Evolutionary conservation across 805 yeast genomes (phyloP), one percentile per base, ranked within the genome.

Genomic region (Jamesozyma lodderae): DNA sequence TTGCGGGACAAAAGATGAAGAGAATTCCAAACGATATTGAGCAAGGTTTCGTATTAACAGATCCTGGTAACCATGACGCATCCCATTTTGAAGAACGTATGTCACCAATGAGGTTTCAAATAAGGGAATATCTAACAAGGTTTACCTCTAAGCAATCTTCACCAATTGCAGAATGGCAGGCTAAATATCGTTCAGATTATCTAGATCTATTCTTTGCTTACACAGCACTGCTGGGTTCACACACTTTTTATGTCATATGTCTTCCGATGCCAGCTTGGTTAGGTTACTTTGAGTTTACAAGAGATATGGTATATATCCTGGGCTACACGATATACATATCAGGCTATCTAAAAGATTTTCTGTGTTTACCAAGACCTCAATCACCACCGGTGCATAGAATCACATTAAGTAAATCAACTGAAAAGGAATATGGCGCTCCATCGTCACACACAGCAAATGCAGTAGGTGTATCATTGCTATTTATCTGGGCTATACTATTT

Each of bases 401-500:
- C 48, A 87, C 97, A 8, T 72, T 90, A 77, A 79, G 88, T 41
- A 80, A 81, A n/a, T 84, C 85, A 47, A 92, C 97, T 0, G 74
- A 94, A 3, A 76, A 81, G 51, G 98, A 90, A 58, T 90, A 90
- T 59, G 98, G 98, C 3, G 86, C 88, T 50, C 98, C 97, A 1
- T 77, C 87, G 29, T 80, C 94, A 3, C 98, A 90, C 59, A 72
- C 90, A n/a, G 94, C 96, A 24, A 92, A 90, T 60, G 96, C 96
- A 4, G 77, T 94, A 0, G 81, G 85, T 0, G 94, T 84, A 3
- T 73, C 84, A 0, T 50, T 85, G 20, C 62, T 80, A 20, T 42
- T 76, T 22, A 50, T 56, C 4, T 42, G 42, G 41, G n/a, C 28
- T 14, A 20, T 15, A 6, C 21, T 8, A 8, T 10, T 22, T 5